Evolutionary conservation across 1,284 basidiomycete species (phyloP).

Genomic region (Athelia psychrophila): DNA sequence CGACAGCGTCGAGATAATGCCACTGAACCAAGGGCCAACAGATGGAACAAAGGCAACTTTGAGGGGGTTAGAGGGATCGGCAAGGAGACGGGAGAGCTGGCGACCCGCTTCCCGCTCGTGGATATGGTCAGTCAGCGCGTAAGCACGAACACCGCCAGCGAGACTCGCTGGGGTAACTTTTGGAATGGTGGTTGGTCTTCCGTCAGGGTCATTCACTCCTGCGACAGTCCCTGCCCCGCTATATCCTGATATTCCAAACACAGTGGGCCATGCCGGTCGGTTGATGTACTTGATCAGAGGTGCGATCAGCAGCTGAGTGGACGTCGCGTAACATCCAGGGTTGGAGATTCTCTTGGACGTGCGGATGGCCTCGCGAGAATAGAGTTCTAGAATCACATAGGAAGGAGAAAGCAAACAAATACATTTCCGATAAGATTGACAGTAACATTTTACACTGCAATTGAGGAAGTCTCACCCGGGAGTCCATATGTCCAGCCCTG

Average conservation of each 20-base stretch:
- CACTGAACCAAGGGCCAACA: constrained; percentile 95
- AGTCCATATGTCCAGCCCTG: constrained; percentile 95
- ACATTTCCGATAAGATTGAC: constrained; percentile 9
- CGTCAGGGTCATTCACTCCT: constrained; percentile 59
- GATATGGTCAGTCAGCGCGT: constrained; percentile 95
- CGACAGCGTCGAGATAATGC: constrained; percentile 86
- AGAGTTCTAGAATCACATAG: constrained; percentile 67
- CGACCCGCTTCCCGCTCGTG: constrained; percentile 93
- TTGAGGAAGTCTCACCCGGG: constrained; percentile 81
- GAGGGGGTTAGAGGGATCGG: constrained; percentile 32
- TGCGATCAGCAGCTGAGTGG: constrained; percentile 88
- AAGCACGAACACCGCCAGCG: constrained; percentile 76
- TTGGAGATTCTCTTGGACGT: constrained; percentile 87
- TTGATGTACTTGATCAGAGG: constrained; percentile 80
- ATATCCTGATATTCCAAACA: constrained; percentile 94
- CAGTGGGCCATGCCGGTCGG: constrained; percentile 69
- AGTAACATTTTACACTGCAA: constrained; percentile 21
- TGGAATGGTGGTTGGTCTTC: constrained; percentile 72
- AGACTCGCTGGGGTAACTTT: constrained; percentile 84
- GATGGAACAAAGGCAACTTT: constrained; percentile 86
- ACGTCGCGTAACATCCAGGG: constrained; percentile 97
- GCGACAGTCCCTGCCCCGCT: constrained; percentile 92
- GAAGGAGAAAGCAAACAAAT: constrained; percentile 22
- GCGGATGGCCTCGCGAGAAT: constrained; percentile 73
- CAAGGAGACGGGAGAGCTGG: constrained; percentile 72